phyloP scores from a whole-genome alignment of 495 filamentous ascomycete genomes.

The Clohesyomyces aquaticus region DNA sequence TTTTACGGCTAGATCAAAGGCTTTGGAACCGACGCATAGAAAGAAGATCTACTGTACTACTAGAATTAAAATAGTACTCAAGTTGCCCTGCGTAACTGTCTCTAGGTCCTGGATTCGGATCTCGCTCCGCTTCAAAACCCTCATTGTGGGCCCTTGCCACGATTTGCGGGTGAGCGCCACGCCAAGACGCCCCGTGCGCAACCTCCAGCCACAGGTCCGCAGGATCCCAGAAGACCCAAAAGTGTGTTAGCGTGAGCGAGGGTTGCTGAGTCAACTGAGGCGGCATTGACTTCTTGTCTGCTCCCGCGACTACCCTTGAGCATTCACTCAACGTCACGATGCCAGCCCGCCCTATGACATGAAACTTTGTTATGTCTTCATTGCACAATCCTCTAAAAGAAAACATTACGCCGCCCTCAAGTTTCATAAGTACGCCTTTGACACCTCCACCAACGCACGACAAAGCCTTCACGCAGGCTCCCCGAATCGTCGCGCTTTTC shows the following conservation, averaged over 20 bases:
- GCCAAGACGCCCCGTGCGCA: background rate
- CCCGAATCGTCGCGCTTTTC: background rate
- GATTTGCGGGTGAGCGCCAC: background rate
- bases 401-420: slow-evolving; percentile 1
- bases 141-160: background rate
- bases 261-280: background rate
- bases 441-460: background rate
- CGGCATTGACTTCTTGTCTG: background rate
- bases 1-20: no score
- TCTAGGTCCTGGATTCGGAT: background rate
- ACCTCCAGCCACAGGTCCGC: background rate
- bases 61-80: background rate
- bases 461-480: background rate
- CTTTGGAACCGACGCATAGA: no score
- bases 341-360: background rate
- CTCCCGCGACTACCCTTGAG: background rate
- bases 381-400: slow-evolving; percentile 1
- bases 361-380: slow-evolving; percentile 1
- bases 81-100: background rate
- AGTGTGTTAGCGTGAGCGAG: background rate
- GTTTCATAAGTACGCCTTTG: background rate
- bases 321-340: slow-evolving; percentile 1
- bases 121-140: background rate
- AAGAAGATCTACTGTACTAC: no score
- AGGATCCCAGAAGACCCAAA: background rate